Base-by-base conservation (phyloP, 305 asterid genomes). In the Plantago coronopus region DNA sequence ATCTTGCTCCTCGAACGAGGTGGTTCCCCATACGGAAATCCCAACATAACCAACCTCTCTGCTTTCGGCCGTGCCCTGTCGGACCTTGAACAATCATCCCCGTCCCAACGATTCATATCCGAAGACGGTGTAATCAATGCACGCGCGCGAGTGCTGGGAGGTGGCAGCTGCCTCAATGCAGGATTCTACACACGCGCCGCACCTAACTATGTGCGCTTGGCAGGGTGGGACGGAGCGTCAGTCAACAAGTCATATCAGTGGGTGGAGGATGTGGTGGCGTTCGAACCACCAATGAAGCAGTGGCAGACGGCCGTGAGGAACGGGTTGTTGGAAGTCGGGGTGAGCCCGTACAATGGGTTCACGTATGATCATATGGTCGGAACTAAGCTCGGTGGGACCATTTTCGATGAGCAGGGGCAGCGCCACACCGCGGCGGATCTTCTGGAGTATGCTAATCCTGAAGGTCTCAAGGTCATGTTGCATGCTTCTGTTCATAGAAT, bases 1-100 rank as follows among this genome's bases (percentile, higher is more conserved):
- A 95, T 91, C 13, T 85, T 91, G 63, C 83, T 91, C 68, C 95
- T 91, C 16, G 98, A 91, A 45, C 95, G 98, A 1, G 98, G 98
- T 31, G 80, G 88, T 40, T 81, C 94, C 0, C 96, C 98, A 0
- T 88, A 85, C 58, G 85, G 89, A 6, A 77, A 91, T 69, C 84
- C 88, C 4, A 88, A 91, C 72, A 77, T 88, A 70, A 88, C 95
- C 14, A 15, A 72, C 9, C 64, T 88, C 58, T 47, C 78, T 6
- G 56, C 84, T 69, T 91, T 88, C 63, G 95, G 96, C 0, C 49
- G 38, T 3, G 65, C 90, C 51, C 87, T 88, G 54, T 69, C 90
- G 56, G 96, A 91, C 79, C 81, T 69, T 18, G 74, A 88, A 5
- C 78, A 75, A 3, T 43, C 80, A 20, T 91, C 96, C n/a, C 98